Conservation (phyloP, 805 yeast species). For the Saccharomyces jurei region DNA sequence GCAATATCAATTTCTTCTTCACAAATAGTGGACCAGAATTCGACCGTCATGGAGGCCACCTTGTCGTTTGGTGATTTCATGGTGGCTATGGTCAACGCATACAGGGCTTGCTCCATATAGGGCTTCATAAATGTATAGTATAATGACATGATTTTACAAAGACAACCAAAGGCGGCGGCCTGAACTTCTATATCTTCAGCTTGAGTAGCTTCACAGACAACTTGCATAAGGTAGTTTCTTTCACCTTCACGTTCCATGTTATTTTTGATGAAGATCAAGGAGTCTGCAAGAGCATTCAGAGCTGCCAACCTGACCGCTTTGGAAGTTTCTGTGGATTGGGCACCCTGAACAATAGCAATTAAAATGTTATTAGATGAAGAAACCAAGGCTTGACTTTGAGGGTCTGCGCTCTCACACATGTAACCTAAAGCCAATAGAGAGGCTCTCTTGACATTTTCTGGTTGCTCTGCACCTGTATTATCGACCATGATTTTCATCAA, state of each 20-base stretch:
- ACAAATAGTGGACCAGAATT: slow-evolving; percentile 99
- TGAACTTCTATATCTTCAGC: slow-evolving; percentile 73
- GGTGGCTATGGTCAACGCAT: slow-evolving; percentile 80
- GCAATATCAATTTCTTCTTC: slow-evolving; percentile 88
- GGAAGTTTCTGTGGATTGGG: slow-evolving; percentile 72
- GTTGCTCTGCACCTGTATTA: slow-evolving; percentile 72
- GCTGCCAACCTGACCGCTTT: slow-evolving; percentile 79
- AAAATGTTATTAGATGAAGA: slow-evolving; percentile 85
- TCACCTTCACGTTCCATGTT: slow-evolving; percentile 92
- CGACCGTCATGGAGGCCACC: slow-evolving; percentile 97
- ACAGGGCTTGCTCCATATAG: slow-evolving; percentile 95
- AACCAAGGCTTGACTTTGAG: slow-evolving; percentile 58
- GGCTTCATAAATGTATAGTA: slow-evolving; percentile 86
- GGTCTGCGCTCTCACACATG: slow-evolving; percentile 92
- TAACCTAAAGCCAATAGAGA: slow-evolving; percentile 87
- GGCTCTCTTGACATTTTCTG: slow-evolving; percentile 75
- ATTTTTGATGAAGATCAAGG: slow-evolving; percentile 78
- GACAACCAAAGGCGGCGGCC: slow-evolving; percentile 92
- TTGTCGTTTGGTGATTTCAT: slow-evolving; percentile 69
- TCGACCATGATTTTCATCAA: slow-evolving; percentile 77
- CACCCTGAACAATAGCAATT: slow-evolving; percentile 95
- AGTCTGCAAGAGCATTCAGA: slow-evolving; percentile 80
- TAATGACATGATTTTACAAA: slow-evolving; percentile 82
- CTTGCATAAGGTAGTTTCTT: slow-evolving; percentile 95
- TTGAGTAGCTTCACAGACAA: slow-evolving; percentile 98